Conservation (phyloP, 768 basidiomycete species). For the Tricholoma furcatifolium region DNA sequence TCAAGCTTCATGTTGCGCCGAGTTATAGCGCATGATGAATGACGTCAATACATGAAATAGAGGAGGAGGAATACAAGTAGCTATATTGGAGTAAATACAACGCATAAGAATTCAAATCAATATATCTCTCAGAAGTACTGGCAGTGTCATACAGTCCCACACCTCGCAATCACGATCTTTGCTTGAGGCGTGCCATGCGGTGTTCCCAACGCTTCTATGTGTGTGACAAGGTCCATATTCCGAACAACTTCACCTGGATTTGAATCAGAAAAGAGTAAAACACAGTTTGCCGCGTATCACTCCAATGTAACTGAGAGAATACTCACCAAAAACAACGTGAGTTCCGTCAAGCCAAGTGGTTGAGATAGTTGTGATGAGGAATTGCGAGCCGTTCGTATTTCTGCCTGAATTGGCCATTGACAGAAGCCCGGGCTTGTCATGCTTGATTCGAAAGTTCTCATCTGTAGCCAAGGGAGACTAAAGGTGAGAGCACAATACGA, state of each 20-base stretch:
- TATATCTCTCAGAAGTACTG: background rate
- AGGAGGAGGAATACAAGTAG: too few species aligned
- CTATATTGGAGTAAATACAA: too few species aligned
- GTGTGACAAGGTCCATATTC: constrained; percentile 63
- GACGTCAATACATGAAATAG: too few species aligned
- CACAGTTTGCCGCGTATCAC: background rate
- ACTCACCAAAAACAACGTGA: constrained; percentile 29
- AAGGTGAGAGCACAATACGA: constrained; percentile 10
- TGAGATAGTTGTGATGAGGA: constrained; percentile 74
- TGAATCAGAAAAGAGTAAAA: background rate
- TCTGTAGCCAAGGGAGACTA: constrained; percentile 37
- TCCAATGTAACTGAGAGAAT: background rate
- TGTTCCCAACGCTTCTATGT: constrained; percentile 49
- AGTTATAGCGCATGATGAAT: too few species aligned
- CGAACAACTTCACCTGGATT: constrained; percentile 56
- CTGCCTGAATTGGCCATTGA: constrained; percentile 86
- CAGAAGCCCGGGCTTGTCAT: constrained; percentile 61
- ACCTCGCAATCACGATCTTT: constrained; percentile 51
- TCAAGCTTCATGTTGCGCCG: too few species aligned
- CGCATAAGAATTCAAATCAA: background rate
- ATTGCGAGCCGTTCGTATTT: constrained; percentile 82
- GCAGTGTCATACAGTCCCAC: constrained; percentile 15
- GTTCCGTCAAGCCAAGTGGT: constrained; percentile 61
- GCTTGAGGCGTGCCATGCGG: constrained; percentile 36
- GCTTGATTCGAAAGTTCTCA: constrained; percentile 78